These are phyloP conservation scores for Quercus ilex DNA, from an alignment of 306 rosid species.

Conservation along the genomic window DNA sequence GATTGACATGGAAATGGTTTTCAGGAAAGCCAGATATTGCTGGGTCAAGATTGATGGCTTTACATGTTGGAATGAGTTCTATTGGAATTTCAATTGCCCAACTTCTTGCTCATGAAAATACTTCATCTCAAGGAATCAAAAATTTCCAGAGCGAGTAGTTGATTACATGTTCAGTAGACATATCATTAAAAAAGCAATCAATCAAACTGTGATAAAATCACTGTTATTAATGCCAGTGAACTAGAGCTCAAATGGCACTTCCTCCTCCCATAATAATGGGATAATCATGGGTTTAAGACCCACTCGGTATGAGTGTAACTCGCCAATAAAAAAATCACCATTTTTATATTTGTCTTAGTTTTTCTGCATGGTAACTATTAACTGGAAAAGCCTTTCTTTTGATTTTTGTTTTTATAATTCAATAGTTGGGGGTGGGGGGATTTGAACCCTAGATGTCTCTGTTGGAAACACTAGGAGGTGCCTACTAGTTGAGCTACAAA, in stretches of 20 bases:
- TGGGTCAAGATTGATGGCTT: constrained; percentile 34
- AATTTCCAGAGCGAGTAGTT: constrained; percentile 51
- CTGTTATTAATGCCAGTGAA: too few species aligned
- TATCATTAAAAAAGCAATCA: not conserved
- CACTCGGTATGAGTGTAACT: too few species aligned
- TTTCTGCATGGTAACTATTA: not conserved
- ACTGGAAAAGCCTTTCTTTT: not conserved
- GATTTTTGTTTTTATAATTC: not conserved
- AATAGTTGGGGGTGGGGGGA: too few species aligned
- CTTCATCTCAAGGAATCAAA: constrained; percentile 50
- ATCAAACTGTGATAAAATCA: not conserved
- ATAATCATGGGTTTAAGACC: too few species aligned
- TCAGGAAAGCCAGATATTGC: constrained; percentile 30
- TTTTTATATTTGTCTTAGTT: not conserved
- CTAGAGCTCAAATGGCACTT: too few species aligned
- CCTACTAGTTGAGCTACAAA: too few species aligned
- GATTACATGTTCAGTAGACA: not conserved
- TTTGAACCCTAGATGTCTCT: too few species aligned
- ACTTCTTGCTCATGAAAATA: constrained; percentile 39
- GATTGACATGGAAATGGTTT: constrained; percentile 1
- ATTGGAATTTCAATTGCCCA: constrained; percentile 56
- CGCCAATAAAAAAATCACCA: too few species aligned
- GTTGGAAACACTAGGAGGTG: too few species aligned
- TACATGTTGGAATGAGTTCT: constrained; percentile 77
- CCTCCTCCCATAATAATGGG: too few species aligned